phyloP scores from a whole-genome alignment of 129 eudicot genomes.

The Kitagawia praeruptora region DNA sequence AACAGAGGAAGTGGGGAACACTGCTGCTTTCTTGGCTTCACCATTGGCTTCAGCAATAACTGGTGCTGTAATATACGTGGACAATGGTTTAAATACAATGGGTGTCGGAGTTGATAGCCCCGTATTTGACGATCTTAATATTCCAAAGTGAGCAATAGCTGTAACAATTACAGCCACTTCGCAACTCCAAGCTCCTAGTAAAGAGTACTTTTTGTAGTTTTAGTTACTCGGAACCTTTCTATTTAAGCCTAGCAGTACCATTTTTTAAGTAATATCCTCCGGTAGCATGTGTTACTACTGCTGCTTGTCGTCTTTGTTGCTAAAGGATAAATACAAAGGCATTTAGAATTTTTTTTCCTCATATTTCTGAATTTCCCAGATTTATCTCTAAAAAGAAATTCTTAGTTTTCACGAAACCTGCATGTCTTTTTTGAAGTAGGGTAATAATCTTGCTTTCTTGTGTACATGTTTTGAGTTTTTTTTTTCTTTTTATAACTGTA shows the following conservation, averaged over 20 bases:
- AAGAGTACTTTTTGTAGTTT: neutral
- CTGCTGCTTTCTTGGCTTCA: conserved; percentile 55
- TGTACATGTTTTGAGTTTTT: too few species aligned
- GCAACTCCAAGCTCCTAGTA: neutral
- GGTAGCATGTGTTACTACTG: neutral
- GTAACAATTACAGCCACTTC: neutral
- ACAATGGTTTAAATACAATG: conserved; percentile 92
- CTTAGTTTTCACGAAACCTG: too few species aligned
- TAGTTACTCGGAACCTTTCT: neutral
- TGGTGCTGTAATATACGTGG: conserved; percentile 81
- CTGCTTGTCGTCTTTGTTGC: neutral
- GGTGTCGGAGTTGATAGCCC: conserved; percentile 94
- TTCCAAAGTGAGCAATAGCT: conserved; percentile 48
- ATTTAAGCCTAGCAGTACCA: neutral
- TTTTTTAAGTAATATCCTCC: neutral
- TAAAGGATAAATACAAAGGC: too few species aligned
- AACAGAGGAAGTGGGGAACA: too few species aligned
- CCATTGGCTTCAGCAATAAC: conserved; percentile 95
- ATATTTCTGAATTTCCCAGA: too few species aligned
- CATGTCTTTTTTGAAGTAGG: neutral
- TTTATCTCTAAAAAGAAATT: too few species aligned
- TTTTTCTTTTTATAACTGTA: too few species aligned
- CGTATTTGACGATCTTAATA: conserved; percentile 54
- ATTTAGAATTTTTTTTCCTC: too few species aligned
- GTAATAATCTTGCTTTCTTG: too few species aligned